phyloP scores from a whole-genome alignment of 176 grass and related monocot genomes.

The Otatea glauca region DNA sequence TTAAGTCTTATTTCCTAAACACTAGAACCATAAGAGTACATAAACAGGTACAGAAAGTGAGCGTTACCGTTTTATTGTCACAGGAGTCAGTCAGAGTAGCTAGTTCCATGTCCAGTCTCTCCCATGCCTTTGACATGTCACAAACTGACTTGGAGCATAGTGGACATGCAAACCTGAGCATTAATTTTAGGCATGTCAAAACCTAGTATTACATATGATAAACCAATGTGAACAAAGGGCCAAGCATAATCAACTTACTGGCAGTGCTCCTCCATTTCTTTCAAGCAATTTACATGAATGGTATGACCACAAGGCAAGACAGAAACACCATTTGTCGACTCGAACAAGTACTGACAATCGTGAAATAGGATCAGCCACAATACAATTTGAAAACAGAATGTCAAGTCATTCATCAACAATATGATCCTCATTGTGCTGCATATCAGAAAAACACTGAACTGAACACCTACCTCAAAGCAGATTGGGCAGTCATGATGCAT shows the following conservation, averaged over 20 bases:
- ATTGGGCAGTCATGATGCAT: conserved; percentile 99
- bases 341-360: conserved; percentile 78
- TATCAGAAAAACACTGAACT: background rate
- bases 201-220: background rate
- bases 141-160: conserved; percentile 96
- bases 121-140: conserved; percentile 97
- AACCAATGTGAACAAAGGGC: background rate
- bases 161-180: conserved; percentile 77
- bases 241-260: conserved; percentile 59
- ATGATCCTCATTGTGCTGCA: background rate
- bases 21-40: background rate
- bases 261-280: conserved; percentile 89
- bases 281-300: conserved; percentile 84
- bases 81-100: conserved; percentile 65
- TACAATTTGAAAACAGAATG: background rate
- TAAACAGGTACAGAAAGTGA: background rate
- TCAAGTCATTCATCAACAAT: background rate
- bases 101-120: conserved; percentile 77
- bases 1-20: background rate
- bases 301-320: conserved; percentile 89
- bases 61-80: conserved; percentile 71
- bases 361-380: conserved; percentile 22
- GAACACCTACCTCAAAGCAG: conserved; percentile 81
- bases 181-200: conserved; percentile 26
- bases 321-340: conserved; percentile 73